Conservation (phyloP, 192 early-diverging fungal genomes). For the Thoreauomyces humboldtii region DNA sequence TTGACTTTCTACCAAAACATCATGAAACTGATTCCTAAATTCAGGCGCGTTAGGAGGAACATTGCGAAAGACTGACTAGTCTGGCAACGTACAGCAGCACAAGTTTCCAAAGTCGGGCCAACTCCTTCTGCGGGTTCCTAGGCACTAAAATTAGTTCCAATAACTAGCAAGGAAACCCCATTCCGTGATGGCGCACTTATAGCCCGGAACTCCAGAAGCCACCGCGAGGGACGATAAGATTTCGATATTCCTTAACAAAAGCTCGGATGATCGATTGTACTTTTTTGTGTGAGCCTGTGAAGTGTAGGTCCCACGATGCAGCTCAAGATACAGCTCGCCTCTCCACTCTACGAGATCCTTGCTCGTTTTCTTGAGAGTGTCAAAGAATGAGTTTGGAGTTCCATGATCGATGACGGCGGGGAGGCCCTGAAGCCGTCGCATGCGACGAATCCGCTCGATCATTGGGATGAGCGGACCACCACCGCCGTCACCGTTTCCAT, state of each 20-base stretch:
- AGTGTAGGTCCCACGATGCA: slow-evolving; percentile 98
- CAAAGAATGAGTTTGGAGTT: slow-evolving; percentile 81
- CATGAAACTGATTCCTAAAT: slow-evolving; percentile 99
- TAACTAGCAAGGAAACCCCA: not conserved
- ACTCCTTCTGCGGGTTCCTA: slow-evolving; percentile 73
- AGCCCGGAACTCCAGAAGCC: slow-evolving; percentile 17
- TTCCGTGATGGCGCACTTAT: slow-evolving; percentile 10
- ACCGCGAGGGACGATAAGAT: slow-evolving; percentile 58
- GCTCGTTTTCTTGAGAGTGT: slow-evolving; percentile 67
- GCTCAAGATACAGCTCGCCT: slow-evolving; percentile 96
- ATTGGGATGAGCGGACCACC: slow-evolving; percentile 82
- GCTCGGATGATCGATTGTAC: slow-evolving; percentile 82
- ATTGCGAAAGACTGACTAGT: no score
- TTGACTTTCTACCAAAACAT: no score
- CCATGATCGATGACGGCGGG: slow-evolving; percentile 70
- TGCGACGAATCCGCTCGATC: slow-evolving; percentile 77
- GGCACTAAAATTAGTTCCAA: not conserved
- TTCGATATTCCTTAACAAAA: slow-evolving; percentile 83
- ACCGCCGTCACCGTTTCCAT: slow-evolving; percentile 96
- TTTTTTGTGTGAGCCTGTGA: slow-evolving; percentile 83
- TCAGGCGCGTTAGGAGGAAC: no score
- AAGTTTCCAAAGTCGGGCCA: slow-evolving; percentile 86
- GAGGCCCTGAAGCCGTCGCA: slow-evolving; percentile 78
- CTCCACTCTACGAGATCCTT: slow-evolving; percentile 80
- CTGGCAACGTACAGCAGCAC: no score